Conservation (phyloP, 768 basidiomycete genomes). For the Termitomyces sp. region DNA sequence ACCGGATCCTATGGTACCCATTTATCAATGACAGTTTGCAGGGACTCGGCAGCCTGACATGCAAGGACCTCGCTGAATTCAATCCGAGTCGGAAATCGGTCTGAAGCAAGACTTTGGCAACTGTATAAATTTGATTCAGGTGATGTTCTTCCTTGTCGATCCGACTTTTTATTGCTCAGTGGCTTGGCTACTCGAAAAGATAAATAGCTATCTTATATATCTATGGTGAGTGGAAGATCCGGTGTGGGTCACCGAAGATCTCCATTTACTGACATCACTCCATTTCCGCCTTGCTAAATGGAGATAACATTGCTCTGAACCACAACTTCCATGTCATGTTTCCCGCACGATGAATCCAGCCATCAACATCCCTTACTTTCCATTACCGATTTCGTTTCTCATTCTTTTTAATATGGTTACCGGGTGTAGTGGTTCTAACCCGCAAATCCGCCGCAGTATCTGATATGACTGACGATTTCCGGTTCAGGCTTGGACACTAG, state of each 20-base stretch:
- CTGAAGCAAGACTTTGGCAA: neutral
- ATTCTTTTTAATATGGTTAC: neutral
- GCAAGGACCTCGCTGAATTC: neutral
- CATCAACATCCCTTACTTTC: neutral
- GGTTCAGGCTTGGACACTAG: slow-evolving; percentile 5
- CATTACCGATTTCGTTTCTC: no score
- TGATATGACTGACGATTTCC: slow-evolving; percentile 5
- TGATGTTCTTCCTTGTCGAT: no score
- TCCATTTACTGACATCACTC: neutral
- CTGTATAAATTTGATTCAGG: neutral
- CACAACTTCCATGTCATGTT: neutral
- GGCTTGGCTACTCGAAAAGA: no score
- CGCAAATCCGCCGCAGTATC: slow-evolving; percentile 2
- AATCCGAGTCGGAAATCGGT: neutral
- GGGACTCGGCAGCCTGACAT: neutral
- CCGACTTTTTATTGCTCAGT: no score
- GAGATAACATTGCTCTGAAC: neutral
- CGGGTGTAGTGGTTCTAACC: neutral
- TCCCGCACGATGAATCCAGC: neutral
- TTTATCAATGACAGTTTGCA: neutral
- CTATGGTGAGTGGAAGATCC: neutral
- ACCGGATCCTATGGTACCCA: neutral
- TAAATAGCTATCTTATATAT: no score
- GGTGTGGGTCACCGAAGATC: neutral
- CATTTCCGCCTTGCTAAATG: neutral